phyloP scores from a whole-genome alignment of 352 stramenopile genomes.

The Globisporangium parvum region DNA sequence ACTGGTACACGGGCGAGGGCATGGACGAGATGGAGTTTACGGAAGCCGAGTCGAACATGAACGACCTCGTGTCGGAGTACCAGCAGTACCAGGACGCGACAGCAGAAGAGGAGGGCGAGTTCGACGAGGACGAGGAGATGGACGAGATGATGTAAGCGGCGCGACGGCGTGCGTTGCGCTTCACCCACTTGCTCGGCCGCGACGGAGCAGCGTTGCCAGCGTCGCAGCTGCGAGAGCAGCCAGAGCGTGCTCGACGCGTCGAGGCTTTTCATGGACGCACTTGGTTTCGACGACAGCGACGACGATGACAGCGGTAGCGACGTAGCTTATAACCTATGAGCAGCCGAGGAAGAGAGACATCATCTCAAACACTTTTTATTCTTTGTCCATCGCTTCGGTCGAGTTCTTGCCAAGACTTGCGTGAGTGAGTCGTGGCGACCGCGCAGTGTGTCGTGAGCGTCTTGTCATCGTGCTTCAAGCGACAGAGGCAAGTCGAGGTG shows the following conservation, averaged over 20 bases:
- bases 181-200: slow-evolving; percentile 1
- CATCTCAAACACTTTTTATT: slow-evolving; percentile 44
- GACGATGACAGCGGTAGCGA: slow-evolving; percentile 22
- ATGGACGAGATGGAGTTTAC: slow-evolving; percentile 99
- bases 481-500: too few relatives aligned
- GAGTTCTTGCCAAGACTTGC: too few relatives aligned
- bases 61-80: slow-evolving; percentile 99
- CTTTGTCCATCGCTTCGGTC: slow-evolving; percentile 62
- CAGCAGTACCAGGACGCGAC: slow-evolving; percentile 99
- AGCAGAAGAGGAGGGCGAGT: slow-evolving; percentile 97
- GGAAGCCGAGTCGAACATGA: slow-evolving; percentile 99
- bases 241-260: slow-evolving; percentile 7
- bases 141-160: slow-evolving; percentile 90
- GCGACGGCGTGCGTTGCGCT: slow-evolving; percentile 15
- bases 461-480: too few relatives aligned
- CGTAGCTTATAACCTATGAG: slow-evolving; percentile 67
- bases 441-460: too few relatives aligned
- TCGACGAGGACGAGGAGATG: slow-evolving; percentile 94
- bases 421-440: too few relatives aligned
- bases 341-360: slow-evolving; percentile 51
- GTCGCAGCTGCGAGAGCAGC: not conserved
- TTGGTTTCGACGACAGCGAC: not conserved
- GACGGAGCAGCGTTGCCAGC: slow-evolving; percentile 11
- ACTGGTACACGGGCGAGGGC: slow-evolving; percentile 99
- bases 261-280: slow-evolving; percentile 23